A percentile compares a stretch with the other conserved stretches of the same genome.
Evolutionary conservation across 2,329 filamentous ascomycete genomes (phyloP).

Genomic region (Dactylellina cionopaga): DNA sequence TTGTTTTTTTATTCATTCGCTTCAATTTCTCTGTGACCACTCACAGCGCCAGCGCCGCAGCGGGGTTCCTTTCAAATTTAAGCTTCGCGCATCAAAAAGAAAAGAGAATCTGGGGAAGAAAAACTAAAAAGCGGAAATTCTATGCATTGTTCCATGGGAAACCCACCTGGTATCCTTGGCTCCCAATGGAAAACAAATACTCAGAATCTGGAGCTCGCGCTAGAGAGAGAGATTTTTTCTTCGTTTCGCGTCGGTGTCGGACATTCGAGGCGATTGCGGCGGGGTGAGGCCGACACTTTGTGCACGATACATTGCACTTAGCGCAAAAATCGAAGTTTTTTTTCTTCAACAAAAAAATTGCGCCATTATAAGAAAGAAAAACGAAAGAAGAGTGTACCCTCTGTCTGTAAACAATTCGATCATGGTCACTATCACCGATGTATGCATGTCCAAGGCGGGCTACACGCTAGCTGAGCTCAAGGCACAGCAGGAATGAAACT

Average conservation of each 20-base stretch:
- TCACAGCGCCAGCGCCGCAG: background rate
- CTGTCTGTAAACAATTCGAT: too few relatives aligned
- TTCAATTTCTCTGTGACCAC: background rate
- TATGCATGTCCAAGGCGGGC: too few relatives aligned
- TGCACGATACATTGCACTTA: slow-evolving; percentile 3
- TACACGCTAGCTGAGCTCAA: too few relatives aligned
- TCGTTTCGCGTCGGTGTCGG: slow-evolving; percentile 42
- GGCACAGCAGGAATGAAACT: too few relatives aligned
- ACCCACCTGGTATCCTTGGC: too few relatives aligned
- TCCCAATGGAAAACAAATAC: slow-evolving; percentile 8
- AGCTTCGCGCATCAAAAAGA: background rate
- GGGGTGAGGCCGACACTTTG: slow-evolving; percentile 32
- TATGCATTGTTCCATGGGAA: too few relatives aligned
- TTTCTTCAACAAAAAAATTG: background rate
- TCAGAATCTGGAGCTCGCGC: slow-evolving; percentile 1
- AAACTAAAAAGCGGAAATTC: slow-evolving; percentile 31
- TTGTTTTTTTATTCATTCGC: background rate
- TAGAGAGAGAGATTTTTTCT: slow-evolving; percentile 6
- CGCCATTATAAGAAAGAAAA: too few relatives aligned
- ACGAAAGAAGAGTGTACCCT: too few relatives aligned
- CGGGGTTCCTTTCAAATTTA: background rate
- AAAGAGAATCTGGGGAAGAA: slow-evolving; percentile 29
- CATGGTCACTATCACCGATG: too few relatives aligned
- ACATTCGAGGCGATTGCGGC: slow-evolving; percentile 26
- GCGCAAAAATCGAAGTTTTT: background rate